phyloP scores from a whole-genome alignment of 441 rosid species.

The Caryocar brasiliense region DNA sequence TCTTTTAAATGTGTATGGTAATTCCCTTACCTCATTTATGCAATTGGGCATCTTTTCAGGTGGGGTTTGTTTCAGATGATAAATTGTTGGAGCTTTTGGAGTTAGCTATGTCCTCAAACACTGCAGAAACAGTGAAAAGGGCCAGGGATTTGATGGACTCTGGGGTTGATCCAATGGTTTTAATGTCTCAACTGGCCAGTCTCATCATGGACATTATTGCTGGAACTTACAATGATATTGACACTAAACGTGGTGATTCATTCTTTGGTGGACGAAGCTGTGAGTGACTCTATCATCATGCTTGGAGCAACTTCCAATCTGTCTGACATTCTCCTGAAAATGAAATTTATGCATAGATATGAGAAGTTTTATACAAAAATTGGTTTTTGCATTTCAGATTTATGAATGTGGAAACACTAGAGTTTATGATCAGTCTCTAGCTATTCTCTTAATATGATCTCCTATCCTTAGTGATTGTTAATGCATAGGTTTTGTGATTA shows the following conservation, averaged over 20 bases:
- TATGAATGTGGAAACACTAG: too few relatives aligned
- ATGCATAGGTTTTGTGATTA: too few relatives aligned
- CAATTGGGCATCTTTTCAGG: constrained; percentile 31
- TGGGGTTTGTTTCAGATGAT: constrained; percentile 93
- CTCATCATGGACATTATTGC: constrained; percentile 96
- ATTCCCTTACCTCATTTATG: constrained; percentile 1
- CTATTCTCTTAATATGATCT: too few relatives aligned
- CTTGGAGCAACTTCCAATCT: not conserved
- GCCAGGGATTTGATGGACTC: constrained; percentile 91
- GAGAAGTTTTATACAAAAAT: not conserved
- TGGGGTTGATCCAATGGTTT: constrained; percentile 84
- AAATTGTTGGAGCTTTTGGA: constrained; percentile 85
- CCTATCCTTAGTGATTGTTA: too few relatives aligned
- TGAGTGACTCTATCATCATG: constrained; percentile 33
- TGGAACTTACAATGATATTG: constrained; percentile 57
- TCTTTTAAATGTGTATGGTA: not conserved
- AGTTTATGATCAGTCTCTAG: too few relatives aligned
- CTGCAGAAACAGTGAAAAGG: constrained; percentile 86
- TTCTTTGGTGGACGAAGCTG: constrained; percentile 55
- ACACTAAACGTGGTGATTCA: constrained; percentile 38
- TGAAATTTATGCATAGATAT: not conserved
- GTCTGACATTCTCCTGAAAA: not conserved
- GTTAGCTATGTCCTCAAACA: constrained; percentile 89
- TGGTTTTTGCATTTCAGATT: not conserved
- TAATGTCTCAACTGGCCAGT: constrained; percentile 96